Evolutionary conservation across 148 eudicot genomes (phyloP).

Genomic region (Chenopodium suecicum): DNA sequence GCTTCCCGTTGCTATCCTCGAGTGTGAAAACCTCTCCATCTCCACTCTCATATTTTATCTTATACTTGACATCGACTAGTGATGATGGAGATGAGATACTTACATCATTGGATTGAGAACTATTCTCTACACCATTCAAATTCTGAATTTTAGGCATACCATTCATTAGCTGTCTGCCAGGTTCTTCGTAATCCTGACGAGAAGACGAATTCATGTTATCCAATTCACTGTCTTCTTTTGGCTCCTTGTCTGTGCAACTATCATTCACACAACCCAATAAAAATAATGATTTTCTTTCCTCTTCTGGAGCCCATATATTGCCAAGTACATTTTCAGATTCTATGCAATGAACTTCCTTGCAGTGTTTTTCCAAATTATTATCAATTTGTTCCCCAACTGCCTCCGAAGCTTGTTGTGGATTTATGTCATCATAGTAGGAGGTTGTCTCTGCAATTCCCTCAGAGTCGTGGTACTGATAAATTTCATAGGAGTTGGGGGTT

Average conservation of each 20-base stretch:
- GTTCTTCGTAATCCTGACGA: constrained; percentile 32
- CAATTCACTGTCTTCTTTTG: constrained; percentile 29
- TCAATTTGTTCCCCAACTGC: constrained; percentile 39
- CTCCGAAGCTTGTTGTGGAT: constrained; percentile 41
- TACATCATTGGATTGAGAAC: constrained; percentile 39
- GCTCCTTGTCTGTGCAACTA: constrained; percentile 13
- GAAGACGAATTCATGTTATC: constrained; percentile 21
- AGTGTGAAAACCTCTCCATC: constrained; percentile 34
- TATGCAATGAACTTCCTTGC: constrained; percentile 83
- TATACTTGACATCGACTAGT: constrained; percentile 37
- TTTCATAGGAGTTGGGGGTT: constrained; percentile 25
- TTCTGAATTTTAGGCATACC: constrained; percentile 31
- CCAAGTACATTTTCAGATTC: constrained; percentile 39
- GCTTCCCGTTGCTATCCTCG: constrained; percentile 39
- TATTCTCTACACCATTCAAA: constrained; percentile 40
- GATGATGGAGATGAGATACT: constrained; percentile 29
- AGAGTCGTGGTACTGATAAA: constrained; percentile 17
- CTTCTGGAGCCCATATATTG: constrained; percentile 26
- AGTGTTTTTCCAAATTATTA: constrained; percentile 48
- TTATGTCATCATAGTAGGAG: constrained; percentile 29
- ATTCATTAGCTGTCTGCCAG: constrained; percentile 30
- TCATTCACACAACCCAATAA: constrained; percentile 18
- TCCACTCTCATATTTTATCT: constrained; percentile 36
- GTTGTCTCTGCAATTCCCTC: constrained; percentile 8
- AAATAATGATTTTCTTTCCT: constrained; percentile 24